Evolutionary conservation across 768 basidiomycete genomes (phyloP).

Genomic region (Kwoniella botswanensis): DNA sequence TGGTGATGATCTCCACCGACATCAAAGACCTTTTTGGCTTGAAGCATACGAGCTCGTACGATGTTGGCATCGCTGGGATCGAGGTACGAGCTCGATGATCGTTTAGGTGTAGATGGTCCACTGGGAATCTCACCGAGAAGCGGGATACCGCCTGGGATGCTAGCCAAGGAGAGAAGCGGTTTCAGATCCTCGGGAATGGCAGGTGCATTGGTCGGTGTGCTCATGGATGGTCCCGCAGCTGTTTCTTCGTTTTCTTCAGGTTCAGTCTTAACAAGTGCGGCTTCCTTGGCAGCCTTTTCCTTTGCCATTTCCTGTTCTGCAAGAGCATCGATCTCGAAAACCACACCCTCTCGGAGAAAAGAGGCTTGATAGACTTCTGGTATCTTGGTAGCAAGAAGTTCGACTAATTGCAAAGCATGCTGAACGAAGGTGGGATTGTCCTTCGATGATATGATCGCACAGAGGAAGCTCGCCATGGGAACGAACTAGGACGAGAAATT

Average conservation of each 20-base stretch:
- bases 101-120: constrained; percentile 20
- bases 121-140: constrained; percentile 11
- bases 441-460: constrained; percentile 87
- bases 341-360: constrained; percentile 92
- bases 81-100: constrained; percentile 23
- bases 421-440: constrained; percentile 87
- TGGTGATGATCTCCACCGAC: constrained; percentile 60
- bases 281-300: constrained; percentile 41
- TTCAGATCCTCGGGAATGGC: constrained; percentile 37
- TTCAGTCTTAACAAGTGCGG: constrained; percentile 44
- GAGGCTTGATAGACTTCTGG: constrained; percentile 82
- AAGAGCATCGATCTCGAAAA: constrained; percentile 86
- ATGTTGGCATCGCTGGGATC: constrained; percentile 92
- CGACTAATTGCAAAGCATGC: constrained; percentile 89
- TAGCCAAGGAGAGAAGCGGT: constrained; percentile 30
- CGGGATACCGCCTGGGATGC: constrained; percentile 26
- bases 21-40: constrained; percentile 72
- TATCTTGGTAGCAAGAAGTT: constrained; percentile 82
- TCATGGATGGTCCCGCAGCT: constrained; percentile 16
- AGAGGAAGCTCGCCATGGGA: constrained; percentile 92
- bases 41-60: constrained; percentile 84
- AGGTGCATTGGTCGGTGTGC: background rate
- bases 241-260: constrained; percentile 28
- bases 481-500: constrained; percentile 68
- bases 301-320: constrained; percentile 70